Evolutionary conservation across 257 asterid species (phyloP), one percentile per base, ranked within the genome.

Genomic region (Nicotiana paniculata): DNA sequence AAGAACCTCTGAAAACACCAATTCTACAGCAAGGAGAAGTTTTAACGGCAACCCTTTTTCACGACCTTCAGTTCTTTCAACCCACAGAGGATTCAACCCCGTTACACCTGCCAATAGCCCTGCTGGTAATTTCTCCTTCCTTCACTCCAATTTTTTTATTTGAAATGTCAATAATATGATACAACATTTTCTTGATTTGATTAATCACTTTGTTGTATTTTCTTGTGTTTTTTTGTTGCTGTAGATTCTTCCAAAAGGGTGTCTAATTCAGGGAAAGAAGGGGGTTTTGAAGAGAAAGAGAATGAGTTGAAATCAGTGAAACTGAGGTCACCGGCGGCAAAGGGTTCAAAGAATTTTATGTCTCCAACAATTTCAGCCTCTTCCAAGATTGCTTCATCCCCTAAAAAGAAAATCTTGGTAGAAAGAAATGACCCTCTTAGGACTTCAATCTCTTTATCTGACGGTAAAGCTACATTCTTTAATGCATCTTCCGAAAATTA

Each of bases 291-390:
- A n/a, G 98, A 91, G 77, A 93, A 96, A 66, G 99, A 94, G 90
- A 96, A 96, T 39, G 94, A 87, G 37, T 39, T 65, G 6, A 93
- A 83, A 79, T 83, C 86, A 16, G 83, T 83, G 2, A 92, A 91
- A 80, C 70, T 86, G 77, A 89, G 85, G 51, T 88, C 93, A 43
- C 90, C 92, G 10, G 89, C 92, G 8, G 89, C 90, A 2, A 95
- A 88, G 87, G 90, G 91, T 33, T 81, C 93, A 3, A 95, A 94
- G 85, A 87, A 88, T 77, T 94, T 96, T 88, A 96, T 96, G 98
- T 85, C 97, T 17, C 99, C 98, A 1, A 96, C 99, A 1, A 94
- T 96, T 54, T 96, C 99, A 4, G 97, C 99, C 3, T 97, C 98
- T 48, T 94, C 97, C 63, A 96, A 96, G 84, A 89, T 92, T 86